Conservation (phyloP, 2,329 filamentous ascomycete species). For the Colletotrichum horii region DNA sequence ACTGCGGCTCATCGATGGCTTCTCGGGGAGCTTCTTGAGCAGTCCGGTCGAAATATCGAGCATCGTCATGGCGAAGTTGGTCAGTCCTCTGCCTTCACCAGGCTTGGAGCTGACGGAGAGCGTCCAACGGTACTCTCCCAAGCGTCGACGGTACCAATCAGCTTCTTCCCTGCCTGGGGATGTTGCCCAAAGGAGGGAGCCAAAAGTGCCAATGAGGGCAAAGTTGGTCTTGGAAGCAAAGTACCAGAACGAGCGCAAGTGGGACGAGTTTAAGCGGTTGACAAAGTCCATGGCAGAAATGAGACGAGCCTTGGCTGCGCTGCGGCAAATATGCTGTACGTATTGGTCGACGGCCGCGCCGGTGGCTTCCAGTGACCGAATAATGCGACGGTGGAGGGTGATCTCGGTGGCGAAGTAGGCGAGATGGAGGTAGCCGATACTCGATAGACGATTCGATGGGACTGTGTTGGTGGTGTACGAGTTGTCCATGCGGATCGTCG, state of each 20-base stretch:
- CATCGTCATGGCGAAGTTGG: conserved; percentile 78
- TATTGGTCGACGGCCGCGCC: conserved; percentile 70
- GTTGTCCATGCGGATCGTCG: conserved; percentile 69
- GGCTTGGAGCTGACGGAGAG: conserved; percentile 84
- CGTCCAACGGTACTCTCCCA: conserved; percentile 94
- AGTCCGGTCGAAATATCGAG: conserved; percentile 74
- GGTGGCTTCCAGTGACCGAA: conserved; percentile 70
- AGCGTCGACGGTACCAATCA: conserved; percentile 85
- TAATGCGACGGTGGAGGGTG: conserved; percentile 88
- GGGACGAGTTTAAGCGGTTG: conserved; percentile 84
- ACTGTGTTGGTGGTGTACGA: conserved; percentile 45
- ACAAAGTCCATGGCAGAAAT: conserved; percentile 98
- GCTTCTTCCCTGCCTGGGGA: conserved; percentile 87
- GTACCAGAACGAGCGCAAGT: conserved; percentile 92
- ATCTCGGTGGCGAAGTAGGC: conserved; percentile 96
- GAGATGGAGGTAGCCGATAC: conserved; percentile 81
- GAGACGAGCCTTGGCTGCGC: conserved; percentile 89
- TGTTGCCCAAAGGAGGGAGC: conserved; percentile 87
- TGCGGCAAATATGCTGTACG: conserved; percentile 89
- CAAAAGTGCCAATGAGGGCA: conserved; percentile 93
- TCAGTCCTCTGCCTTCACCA: conserved; percentile 61
- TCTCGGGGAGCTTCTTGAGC: conserved; percentile 73
- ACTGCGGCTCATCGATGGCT: conserved; percentile 67
- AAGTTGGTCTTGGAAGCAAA: conserved; percentile 90
- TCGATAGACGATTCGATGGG: conserved; percentile 55